Evolutionary conservation across 2,329 filamentous ascomycete genomes (phyloP), one percentile per base, ranked within the genome.

Genomic region (Colletotrichum sp.): DNA sequence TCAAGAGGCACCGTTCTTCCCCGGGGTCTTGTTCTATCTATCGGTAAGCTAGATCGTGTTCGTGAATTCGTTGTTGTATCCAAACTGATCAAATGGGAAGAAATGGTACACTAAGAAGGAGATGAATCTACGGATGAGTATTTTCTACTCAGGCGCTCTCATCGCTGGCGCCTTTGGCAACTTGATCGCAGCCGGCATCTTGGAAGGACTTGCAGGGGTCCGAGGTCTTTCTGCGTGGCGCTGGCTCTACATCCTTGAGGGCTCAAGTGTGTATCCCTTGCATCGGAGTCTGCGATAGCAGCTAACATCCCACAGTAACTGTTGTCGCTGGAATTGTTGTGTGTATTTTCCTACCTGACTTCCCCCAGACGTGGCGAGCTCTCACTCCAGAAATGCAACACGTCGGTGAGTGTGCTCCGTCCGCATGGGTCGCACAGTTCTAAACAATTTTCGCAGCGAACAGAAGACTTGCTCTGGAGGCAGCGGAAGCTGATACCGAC

Each of bases 171-270:
- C 80, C 0, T 78, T 84, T 6, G 82, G 83, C 9, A 82, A 82
- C 1, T 44, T 83, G 4, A 76, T 83, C 1, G 82, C 82, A 0
- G 82, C 81, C 30, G 81, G 78, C 0, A 81, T 83, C 8, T 83
- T 84, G 84, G 1, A 84, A 89, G 75, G 88, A 89, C n/a, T 86
- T 85, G 1, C 81, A 80, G 80, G 81, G 22, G 78, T 78, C 2
- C 84, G 83, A 32, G 88, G 88, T 0, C 81, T 90, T 4, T 82
- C 83, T 2, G 88, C 89, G 1, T 90, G 89, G 89, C 78, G 88
- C 68, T 90, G 89, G 88, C 80, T 89, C 0, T 90, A 90, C 73
- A 88, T 89, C 36, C 82, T 86, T 0, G 87, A 89, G 72, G 86
- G 87, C 2, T 78, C 83, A 1, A 78, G 70, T 71, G 34, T 26